Evolutionary conservation across 331 rosid genomes (phyloP), one percentile per base, ranked within the genome.

Genomic region (Phaseolus coccineus): DNA sequence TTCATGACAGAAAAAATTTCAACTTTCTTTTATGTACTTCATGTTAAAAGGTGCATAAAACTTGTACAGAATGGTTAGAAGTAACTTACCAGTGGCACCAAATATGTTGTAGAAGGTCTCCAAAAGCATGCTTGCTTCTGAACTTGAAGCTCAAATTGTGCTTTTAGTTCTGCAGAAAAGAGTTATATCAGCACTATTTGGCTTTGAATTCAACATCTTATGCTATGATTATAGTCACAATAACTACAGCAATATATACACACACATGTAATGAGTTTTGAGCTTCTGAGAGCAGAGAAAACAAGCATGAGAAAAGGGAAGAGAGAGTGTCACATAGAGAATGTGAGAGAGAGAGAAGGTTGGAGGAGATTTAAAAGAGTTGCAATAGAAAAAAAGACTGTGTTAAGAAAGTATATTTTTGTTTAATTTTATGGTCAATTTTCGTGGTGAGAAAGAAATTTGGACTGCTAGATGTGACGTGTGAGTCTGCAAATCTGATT

Each of bases 41-140:
- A 47, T 13, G 46, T 59, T 3, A 19, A 40, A 13, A 25, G 15
- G 8, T 5, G 27, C 51, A 35, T 19, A 22, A 37, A 69, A 67
- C 50, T 42, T 62, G 16, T 46, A 39, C 73, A 30, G 6, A 59
- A 6, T 31, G 66, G 57, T 33, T 28, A 70, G 3, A 47, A 75
- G 13, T 6, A 39, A 83, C 87, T 86, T 86, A 86, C 89, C 64
- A 77, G 80, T 63, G 73, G 15, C 56, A 58, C 33, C 39, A 40
- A 77, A 74, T 28, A 77, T 51, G 51, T 35, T 37, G 85, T 63
- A 59, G 31, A 80, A 76, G 44, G 77, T 81, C 87, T 83, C 83
- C 79, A 76, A 59, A 80, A 64, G 8, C 89, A 86, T 85, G 82
- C 65, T 85, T 79, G 64, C 73, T 64, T 76, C 58, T 61, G 75